phyloP scores from a whole-genome alignment of 257 asterid genomes.

The Orobanche coerulescens region DNA sequence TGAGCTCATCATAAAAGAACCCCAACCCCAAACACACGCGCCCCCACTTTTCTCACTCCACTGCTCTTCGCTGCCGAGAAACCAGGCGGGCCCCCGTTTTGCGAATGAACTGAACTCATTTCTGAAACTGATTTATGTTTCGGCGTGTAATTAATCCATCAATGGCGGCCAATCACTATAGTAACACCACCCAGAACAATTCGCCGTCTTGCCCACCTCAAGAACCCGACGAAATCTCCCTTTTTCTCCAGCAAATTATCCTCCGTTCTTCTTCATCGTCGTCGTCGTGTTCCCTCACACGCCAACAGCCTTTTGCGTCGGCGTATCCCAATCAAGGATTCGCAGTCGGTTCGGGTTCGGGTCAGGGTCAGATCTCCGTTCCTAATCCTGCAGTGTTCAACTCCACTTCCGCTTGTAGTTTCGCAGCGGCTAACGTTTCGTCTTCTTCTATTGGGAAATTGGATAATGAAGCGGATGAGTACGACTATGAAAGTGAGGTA shows the following conservation, averaged over 20 bases:
- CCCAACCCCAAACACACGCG: slow-evolving; percentile 27
- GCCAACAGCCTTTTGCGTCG: slow-evolving; percentile 18
- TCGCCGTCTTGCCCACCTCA: slow-evolving; percentile 26
- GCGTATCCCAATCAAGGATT: background rate
- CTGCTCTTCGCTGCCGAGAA: background rate
- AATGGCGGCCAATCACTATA: slow-evolving; percentile 53
- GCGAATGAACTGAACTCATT: no score
- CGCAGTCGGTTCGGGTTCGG: slow-evolving; percentile 11
- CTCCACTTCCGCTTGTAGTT: slow-evolving; percentile 22
- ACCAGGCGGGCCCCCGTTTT: no score
- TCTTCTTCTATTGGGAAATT: slow-evolving; percentile 38
- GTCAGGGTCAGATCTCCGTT: slow-evolving; percentile 25
- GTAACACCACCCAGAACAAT: slow-evolving; percentile 8
- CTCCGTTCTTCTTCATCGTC: slow-evolving; percentile 39
- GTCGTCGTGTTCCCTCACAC: slow-evolving; percentile 23
- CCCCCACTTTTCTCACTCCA: slow-evolving; percentile 13
- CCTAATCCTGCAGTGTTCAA: slow-evolving; percentile 16
- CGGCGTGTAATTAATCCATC: background rate
- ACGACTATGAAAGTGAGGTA: slow-evolving; percentile 80
- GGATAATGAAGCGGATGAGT: slow-evolving; percentile 48
- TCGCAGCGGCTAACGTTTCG: slow-evolving; percentile 27
- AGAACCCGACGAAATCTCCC: slow-evolving; percentile 61
- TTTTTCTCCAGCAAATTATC: slow-evolving; percentile 58
- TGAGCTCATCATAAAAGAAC: slow-evolving; percentile 15
- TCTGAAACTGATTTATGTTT: slow-evolving; percentile 10